A percentile compares a stretch with the other conserved stretches of the same genome.
phyloP scores from a whole-genome alignment of 2,329 filamentous ascomycete genomes.

The Cordyceps pruinosa region DNA sequence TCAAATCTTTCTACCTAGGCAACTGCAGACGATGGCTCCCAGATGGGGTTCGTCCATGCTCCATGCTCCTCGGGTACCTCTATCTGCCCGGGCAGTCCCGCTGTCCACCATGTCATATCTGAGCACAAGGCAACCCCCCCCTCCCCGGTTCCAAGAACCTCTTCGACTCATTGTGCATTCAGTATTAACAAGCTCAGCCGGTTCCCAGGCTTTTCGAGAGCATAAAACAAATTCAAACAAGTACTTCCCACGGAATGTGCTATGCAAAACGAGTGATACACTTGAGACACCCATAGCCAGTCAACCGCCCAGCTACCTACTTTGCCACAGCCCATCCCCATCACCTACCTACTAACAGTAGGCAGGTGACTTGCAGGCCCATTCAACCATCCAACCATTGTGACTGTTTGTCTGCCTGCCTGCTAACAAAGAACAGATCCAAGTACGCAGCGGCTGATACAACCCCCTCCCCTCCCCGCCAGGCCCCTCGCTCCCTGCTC shows the following conservation, averaged over 20 bases:
- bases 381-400: neutral
- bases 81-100: neutral
- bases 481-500: too few relatives aligned
- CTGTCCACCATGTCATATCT: neutral
- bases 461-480: too few relatives aligned
- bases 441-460: too few relatives aligned
- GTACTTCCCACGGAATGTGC: neutral
- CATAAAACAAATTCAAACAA: neutral
- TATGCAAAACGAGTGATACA: conserved; percentile 1
- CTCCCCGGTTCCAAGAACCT: neutral
- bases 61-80: neutral
- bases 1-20: neutral
- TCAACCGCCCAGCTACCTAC: neutral
- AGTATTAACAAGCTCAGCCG: neutral
- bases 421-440: too few relatives aligned
- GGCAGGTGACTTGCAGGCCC: neutral
- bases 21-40: neutral
- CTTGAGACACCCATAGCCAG: neutral
- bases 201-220: neutral
- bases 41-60: neutral
- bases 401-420: neutral
- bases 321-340: neutral
- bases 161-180: neutral
- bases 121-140: neutral
- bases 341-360: neutral